These are phyloP conservation scores for Pyracantha coccinea DNA, from an alignment of 331 rosid species.

Conservation along the genomic window DNA sequence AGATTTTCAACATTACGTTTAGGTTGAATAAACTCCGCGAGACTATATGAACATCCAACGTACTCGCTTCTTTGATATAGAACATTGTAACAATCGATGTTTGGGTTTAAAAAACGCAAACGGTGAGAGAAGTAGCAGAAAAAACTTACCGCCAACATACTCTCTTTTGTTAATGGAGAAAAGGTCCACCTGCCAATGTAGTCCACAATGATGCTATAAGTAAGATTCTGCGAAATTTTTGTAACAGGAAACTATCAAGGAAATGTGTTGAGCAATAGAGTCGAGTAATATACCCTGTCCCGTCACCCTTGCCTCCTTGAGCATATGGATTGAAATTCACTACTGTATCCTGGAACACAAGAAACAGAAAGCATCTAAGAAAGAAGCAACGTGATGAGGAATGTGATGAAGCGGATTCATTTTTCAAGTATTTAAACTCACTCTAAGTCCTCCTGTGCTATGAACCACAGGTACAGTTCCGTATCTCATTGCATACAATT, in stretches of 20 bases:
- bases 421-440: conserved; percentile 33
- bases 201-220: conserved; percentile 17
- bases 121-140: no score
- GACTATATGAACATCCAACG: neutral
- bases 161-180: conserved; percentile 63
- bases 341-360: conserved; percentile 61
- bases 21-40: neutral
- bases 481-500: conserved; percentile 86
- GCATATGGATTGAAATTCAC: conserved; percentile 61
- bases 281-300: conserved; percentile 63
- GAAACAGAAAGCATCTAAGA: conserved; percentile 10
- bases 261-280: neutral
- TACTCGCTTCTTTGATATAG: neutral
- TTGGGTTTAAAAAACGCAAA: neutral
- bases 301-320: conserved; percentile 40
- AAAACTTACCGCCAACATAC: conserved; percentile 62
- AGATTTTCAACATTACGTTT: neutral
- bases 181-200: conserved; percentile 72
- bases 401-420: neutral
- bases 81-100: neutral
- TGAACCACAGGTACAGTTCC: conserved; percentile 93
- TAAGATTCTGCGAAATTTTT: neutral
- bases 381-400: neutral
- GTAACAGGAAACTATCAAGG: neutral
- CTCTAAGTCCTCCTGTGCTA: conserved; percentile 80